Base-by-base conservation (phyloP, 768 basidiomycete species). In the Lentinula raphanica region DNA sequence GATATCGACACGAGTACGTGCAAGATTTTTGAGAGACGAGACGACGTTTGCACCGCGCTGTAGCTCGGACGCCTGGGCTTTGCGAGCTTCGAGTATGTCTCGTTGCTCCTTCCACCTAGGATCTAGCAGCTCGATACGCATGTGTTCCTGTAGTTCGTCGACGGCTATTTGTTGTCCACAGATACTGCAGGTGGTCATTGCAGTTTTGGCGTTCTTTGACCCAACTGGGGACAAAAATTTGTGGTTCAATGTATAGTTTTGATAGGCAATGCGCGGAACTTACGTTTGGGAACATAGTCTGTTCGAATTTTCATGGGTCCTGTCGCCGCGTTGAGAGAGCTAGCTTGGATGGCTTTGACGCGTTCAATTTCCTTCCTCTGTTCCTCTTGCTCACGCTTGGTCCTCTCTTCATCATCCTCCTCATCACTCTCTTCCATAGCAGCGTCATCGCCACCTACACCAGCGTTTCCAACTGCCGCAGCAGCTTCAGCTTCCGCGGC, bases 81-180 rank as follows among this genome's bases (percentile, higher is more conserved):
- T 92, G 69, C 95, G 90, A 32, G 88, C 83, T 69, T 99, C 97
- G 65, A 95, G 74, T 11, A 75, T 81, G 66, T 94, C 89, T 62
- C 96, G 90, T 69, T 96, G 93, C 62, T 94, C 93, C 71, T 98
- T 98, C 95, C 96, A 99, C 70, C 88, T 86, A 40, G 97, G 97
- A 73, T 99, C 97, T 64, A 99, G 82, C 60, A 98, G 72, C 69
- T 99, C 97, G 68, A 98, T 98, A 65, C 97, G 92, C 85, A 98
- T 94, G 71, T 98, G 97, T 69, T 98, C 95, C 64, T 96, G 85
- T 45, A 98, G 76, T 69, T 98, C 96, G 73, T 97, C 91, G 65
- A 95, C 88, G 27, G 97, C 88, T 36, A 99, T 91, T 71, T 94
- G 89, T 70, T 98, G 95, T n/a, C 90, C 88, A 74, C 95, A 97